These are phyloP conservation scores for Fraxinus anomala DNA, from an alignment of 257 asterid species.

Conservation along the genomic window DNA sequence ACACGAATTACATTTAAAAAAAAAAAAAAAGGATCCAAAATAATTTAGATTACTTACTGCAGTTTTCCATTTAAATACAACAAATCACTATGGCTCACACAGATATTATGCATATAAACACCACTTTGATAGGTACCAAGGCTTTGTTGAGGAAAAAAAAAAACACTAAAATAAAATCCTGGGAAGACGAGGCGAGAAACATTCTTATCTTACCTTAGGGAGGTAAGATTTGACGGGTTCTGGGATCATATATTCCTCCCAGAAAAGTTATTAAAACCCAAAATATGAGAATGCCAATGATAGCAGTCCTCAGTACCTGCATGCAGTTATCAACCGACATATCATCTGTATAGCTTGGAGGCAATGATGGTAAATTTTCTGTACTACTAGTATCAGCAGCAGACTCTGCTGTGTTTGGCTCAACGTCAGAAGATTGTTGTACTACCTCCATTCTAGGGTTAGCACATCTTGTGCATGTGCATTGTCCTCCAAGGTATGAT, in stretches of 20 bases:
- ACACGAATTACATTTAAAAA: not conserved
- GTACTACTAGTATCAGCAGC: constrained; percentile 27
- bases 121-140: not conserved
- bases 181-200: not conserved
- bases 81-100: constrained; percentile 2
- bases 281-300: constrained; percentile 66
- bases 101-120: not conserved
- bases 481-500: constrained; percentile 76
- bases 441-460: constrained; percentile 30
- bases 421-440: constrained; percentile 19
- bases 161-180: not conserved
- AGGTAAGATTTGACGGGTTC: constrained; percentile 46
- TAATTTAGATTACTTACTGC: not conserved
- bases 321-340: constrained; percentile 35
- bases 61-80: not conserved
- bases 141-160: not conserved
- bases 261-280: constrained; percentile 64
- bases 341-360: constrained; percentile 37
- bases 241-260: constrained; percentile 62
- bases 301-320: constrained; percentile 52
- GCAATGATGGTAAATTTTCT: constrained; percentile 37
- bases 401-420: constrained; percentile 27
- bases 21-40: not conserved
- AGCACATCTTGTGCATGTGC: constrained; percentile 70
- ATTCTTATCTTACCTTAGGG: constrained; percentile 25